These are phyloP conservation scores for Parsonsia alboflavescens DNA, from an alignment of 257 asterid genomes.

Conservation along the genomic window DNA sequence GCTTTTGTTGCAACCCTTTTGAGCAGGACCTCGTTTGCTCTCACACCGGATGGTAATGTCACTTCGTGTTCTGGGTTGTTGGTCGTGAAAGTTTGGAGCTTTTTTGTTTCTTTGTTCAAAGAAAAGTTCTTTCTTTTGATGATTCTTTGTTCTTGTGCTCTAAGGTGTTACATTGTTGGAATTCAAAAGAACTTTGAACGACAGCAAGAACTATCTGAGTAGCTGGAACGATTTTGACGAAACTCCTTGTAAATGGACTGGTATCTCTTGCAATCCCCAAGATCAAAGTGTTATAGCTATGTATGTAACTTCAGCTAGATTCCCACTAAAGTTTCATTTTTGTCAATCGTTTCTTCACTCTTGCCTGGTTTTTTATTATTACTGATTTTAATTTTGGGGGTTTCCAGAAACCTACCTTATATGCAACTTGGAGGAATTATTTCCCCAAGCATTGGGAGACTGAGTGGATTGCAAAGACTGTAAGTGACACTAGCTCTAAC, in stretches of 20 bases:
- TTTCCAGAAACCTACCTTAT: slow-evolving; percentile 69
- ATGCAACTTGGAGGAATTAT: slow-evolving; percentile 86
- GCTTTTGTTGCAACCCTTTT: slow-evolving; percentile 45
- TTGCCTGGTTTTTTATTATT: neutral
- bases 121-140: neutral
- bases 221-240: slow-evolving; percentile 75
- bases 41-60: slow-evolving; percentile 74
- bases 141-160: neutral
- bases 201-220: slow-evolving; percentile 57
- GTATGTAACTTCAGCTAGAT: slow-evolving; percentile 38
- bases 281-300: slow-evolving; percentile 78
- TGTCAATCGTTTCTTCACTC: slow-evolving; percentile 7
- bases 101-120: slow-evolving; percentile 12
- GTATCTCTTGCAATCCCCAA: slow-evolving; percentile 65
- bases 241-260: slow-evolving; percentile 86
- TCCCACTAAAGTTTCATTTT: neutral
- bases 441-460: slow-evolving; percentile 78
- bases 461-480: slow-evolving; percentile 72
- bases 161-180: slow-evolving; percentile 81
- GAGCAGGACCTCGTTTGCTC: slow-evolving; percentile 46
- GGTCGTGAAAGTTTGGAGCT: neutral
- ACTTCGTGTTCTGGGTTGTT: neutral
- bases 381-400: neutral
- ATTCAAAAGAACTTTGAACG: slow-evolving; percentile 71
- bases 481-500: slow-evolving; percentile 34